Evolutionary conservation across 176 grass and related monocot species (phyloP), one percentile per base, ranked within the genome.

Genomic region (Poa pratensis): DNA sequence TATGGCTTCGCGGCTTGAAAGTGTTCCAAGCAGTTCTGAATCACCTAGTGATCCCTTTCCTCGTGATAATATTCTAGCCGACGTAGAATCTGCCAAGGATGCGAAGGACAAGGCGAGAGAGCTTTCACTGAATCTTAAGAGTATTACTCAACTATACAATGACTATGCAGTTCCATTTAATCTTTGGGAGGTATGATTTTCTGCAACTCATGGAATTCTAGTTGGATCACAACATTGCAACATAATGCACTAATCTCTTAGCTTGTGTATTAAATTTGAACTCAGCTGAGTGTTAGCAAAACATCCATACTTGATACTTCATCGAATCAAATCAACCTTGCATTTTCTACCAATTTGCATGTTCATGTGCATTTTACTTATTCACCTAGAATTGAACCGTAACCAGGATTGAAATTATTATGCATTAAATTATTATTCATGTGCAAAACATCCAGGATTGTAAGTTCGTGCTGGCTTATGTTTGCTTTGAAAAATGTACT

Each of bases 61-160:
- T 53, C 80, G 67, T 78, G 83, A 66, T 51, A 92, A 83, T 84
- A 63, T 92, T 71, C 45, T 90, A 82, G 73, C 73, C 77, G 87
- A 94, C 53, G 81, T 46, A 40, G 87, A 92, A 30, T 74, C 62
- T 79, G 79, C 85, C 77, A 88, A 86, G 84, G 79, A 50, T 81
- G 96, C 89, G n/a, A 86, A 76, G 71, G 91, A 93, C 58, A 98
- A 94, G 90, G 93, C 91, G 27, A 94, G 89, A 81, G 91, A 98
- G 78, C 80, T 98, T 67, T 91, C 96, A 43, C 32, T 95, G 68
- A 90, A 95, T 72, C 77, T 95, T 62, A 98, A 91, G 96, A 98
- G 96, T 80, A 95, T 98, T 68, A 98, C 91, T 89, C 96, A 95
- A 64, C 84, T 98, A 23, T 98, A 98, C 69, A 98, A 94, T 73